Evolutionary conservation across 2,329 filamentous ascomycete species (phyloP).

Genomic region (Apiospora sp.): DNA sequence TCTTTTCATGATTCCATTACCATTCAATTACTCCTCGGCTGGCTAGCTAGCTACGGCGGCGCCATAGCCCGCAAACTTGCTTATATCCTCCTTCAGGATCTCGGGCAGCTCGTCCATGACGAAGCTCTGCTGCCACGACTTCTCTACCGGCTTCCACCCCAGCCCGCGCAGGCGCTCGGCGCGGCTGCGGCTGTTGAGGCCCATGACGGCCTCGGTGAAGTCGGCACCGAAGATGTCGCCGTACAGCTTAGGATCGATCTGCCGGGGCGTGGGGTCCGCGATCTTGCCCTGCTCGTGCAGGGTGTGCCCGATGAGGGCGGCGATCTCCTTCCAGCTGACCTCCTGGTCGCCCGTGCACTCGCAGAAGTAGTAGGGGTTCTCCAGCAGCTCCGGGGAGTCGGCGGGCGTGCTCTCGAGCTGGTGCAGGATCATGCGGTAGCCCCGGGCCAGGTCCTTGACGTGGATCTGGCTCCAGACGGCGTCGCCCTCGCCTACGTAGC

Average conservation of each 20-base stretch:
- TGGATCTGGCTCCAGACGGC: slow-evolving; percentile 53
- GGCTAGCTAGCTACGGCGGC: slow-evolving; percentile 29
- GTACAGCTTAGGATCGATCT: slow-evolving; percentile 47
- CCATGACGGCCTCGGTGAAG: slow-evolving; percentile 47
- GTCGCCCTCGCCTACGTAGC: slow-evolving; percentile 52
- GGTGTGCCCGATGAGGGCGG: slow-evolving; percentile 46
- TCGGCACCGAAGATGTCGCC: slow-evolving; percentile 49
- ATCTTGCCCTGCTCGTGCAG: slow-evolving; percentile 49
- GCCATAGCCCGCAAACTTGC: slow-evolving; percentile 32
- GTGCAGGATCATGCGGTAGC: slow-evolving; percentile 54
- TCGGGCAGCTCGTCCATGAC: slow-evolving; percentile 52
- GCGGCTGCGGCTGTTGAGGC: slow-evolving; percentile 51
- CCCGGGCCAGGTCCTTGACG: slow-evolving; percentile 55
- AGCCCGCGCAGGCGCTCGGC: slow-evolving; percentile 52
- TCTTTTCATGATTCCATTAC: not conserved
- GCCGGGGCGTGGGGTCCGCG: slow-evolving; percentile 43
- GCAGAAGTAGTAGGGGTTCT: slow-evolving; percentile 59
- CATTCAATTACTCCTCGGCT: not conserved
- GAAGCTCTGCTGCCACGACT: slow-evolving; percentile 47
- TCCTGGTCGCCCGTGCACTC: slow-evolving; percentile 51
- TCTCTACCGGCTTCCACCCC: slow-evolving; percentile 55
- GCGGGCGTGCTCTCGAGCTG: slow-evolving; percentile 47
- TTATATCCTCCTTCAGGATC: slow-evolving; percentile 42
- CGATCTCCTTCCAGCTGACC: slow-evolving; percentile 51
- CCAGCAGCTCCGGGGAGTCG: slow-evolving; percentile 38